Evolutionary conservation across 306 rosid species (phyloP), one percentile per base, ranked within the genome.

Genomic region (Bauhinia variegata): DNA sequence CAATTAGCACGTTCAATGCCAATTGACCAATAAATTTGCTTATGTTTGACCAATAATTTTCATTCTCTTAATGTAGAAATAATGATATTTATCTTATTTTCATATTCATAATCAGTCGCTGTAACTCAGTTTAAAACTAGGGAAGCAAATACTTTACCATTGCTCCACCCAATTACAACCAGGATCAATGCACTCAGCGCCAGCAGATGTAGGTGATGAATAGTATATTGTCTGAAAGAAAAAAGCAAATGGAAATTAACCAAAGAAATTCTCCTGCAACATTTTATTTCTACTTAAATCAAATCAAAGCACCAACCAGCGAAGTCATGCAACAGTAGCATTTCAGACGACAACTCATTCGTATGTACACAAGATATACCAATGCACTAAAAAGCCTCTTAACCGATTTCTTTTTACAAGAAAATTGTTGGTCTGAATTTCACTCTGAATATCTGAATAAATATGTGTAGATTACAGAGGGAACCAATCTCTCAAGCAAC

Each of bases 111-210:
- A 70, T 47, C 39, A 66, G 56, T 41, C n/a, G 48, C 3, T 57
- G 33, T 2, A 61, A 31, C 15, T 32, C 16, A 6, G 65, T 50
- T 51, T 47, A 47, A 54, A 74, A 50, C 55, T 30, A 14, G 15
- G 16, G 62, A 56, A 37, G 68, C 5, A 69, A 42, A 61, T 57
- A 60, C 6, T 42, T 72, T 79, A 95, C 99, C 99, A 95, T 79
- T 95, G 99, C 75, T 95, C 99, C 66, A 95, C 96, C 99, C 97
- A 95, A 5, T 88, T 81, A 82, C 99, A 95, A 53, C 83, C 41
- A 54, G 96, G 88, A 80, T 85, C 99, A 85, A 95, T 85, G 86
- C 97, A 95, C 79, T 80, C 95, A 13, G 99, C 99, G 60, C 97
- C 99, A 7, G 97, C 99, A 53, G 99, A 95, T 4, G 85, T 86